Conservation (phyloP, 495 filamentous ascomycete genomes). For the Penicillium goetzii region DNA sequence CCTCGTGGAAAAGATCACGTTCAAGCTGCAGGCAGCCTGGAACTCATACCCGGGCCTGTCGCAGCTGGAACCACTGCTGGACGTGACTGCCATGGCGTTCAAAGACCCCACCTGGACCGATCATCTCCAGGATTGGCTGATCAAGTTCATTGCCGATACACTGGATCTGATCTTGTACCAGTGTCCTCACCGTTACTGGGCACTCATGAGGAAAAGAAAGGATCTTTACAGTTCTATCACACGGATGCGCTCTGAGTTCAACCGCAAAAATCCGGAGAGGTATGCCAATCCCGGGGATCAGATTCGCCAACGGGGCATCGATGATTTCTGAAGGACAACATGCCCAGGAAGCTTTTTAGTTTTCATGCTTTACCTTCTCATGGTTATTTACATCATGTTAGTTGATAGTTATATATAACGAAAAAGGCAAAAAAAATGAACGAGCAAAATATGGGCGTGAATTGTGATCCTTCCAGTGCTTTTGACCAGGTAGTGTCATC, state of each 20-base stretch:
- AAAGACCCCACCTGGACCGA: background rate
- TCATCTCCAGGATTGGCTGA: slow-evolving; percentile 24
- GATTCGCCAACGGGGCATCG: slow-evolving; percentile 21
- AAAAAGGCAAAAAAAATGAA: background rate
- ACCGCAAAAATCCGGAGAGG: background rate
- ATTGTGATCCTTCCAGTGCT: background rate
- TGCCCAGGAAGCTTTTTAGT: background rate
- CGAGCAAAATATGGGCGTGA: background rate
- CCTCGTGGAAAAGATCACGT: slow-evolving; percentile 11
- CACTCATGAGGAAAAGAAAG: background rate
- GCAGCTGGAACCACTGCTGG: slow-evolving; percentile 18
- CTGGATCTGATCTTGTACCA: slow-evolving; percentile 17
- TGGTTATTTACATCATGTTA: too few relatives aligned
- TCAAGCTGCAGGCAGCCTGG: slow-evolving; percentile 32
- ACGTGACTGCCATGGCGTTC: slow-evolving; percentile 6
- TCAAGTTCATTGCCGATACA: slow-evolving; percentile 25
- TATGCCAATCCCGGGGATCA: slow-evolving; percentile 13
- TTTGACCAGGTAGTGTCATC: background rate
- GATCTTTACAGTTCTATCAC: slow-evolving; percentile 12
- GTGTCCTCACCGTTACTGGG: slow-evolving; percentile 14
- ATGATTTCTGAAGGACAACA: background rate
- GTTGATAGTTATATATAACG: too few relatives aligned
- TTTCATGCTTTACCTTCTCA: background rate
- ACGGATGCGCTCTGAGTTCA: background rate
- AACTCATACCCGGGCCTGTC: slow-evolving; percentile 26